Base-by-base conservation (phyloP, 208 protist genomes). In the Leishmania aethiopica region DNA sequence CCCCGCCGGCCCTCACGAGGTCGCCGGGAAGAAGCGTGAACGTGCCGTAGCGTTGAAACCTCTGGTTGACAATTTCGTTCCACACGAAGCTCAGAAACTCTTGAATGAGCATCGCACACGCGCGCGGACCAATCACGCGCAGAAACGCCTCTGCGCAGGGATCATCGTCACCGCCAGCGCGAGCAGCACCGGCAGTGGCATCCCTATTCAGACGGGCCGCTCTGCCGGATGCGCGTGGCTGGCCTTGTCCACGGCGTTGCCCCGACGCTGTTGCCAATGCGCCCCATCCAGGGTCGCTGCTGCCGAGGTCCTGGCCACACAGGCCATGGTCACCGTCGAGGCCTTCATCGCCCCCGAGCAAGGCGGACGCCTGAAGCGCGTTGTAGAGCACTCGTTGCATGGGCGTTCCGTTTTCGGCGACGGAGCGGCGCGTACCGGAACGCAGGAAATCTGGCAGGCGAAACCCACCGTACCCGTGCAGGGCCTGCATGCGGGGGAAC, bases 21-120 rank as follows among this genome's bases (percentile, higher is more conserved):
- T 97, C 95, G 51, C 95, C 95, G 2, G 93, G 92, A 59, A 97
- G 84, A 62, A 97, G 85, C 13, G 90, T 84, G 88, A 95, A 96
- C 19, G 92, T 96, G 64, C 95, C 95, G 82, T 96, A 96, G 17
- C 93, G 92, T 74, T 95, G 92, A 28, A 97, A 75, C 5, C 95
- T 91, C 82, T 97, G 95, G 76, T 96, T 96, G 11, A 94, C 91
- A 79, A 97, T 87, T 73, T 96, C 92, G 78, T 97, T 97, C 93
- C 95, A 97, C 45, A 97, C 83, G 87, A 96, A 97, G 75, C 89
- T 78, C 19, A 96, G 78, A 73, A 97, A 97, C 77, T 97, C 93
- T 73, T 96, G 92, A 8, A 97, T 86, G 37, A 96, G 81, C 85
- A 95, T 92, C 42, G 77, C 86, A 84, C 92, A 96, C 17, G 88